Evolutionary conservation across 768 basidiomycete genomes (phyloP).

Genomic region (Leucocoprinus birnbaumii): DNA sequence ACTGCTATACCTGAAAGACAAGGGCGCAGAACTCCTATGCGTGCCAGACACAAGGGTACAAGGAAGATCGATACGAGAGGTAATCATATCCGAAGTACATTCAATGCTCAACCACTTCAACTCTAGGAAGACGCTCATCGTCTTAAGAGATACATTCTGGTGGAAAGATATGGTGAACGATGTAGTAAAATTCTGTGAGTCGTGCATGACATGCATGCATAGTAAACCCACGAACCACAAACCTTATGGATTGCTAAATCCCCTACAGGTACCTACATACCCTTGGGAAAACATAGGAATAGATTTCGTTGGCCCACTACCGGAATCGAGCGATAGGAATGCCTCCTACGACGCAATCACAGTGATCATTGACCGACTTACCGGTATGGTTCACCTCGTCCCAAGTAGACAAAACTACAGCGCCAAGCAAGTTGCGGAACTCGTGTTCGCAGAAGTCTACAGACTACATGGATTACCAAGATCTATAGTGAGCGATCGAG

Average conservation of each 20-base stretch:
- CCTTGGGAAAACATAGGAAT: slow-evolving; percentile 16
- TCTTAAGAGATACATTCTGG: slow-evolving; percentile 31
- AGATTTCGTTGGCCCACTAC: slow-evolving; percentile 19
- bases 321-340: slow-evolving; percentile 17
- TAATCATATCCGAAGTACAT: slow-evolving; percentile 33
- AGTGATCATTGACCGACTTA: slow-evolving; percentile 18
- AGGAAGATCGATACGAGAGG: slow-evolving; percentile 19
- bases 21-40: slow-evolving; percentile 12
- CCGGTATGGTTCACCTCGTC: slow-evolving; percentile 17
- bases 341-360: slow-evolving; percentile 11
- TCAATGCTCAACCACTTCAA: slow-evolving; percentile 35
- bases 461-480: slow-evolving; percentile 16
- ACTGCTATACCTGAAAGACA: slow-evolving; percentile 15
- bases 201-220: slow-evolving; percentile 18
- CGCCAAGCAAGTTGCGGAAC: slow-evolving; percentile 11
- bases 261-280: slow-evolving; percentile 9
- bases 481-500: slow-evolving; percentile 26
- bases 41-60: slow-evolving; percentile 19
- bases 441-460: slow-evolving; percentile 14
- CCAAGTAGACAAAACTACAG: slow-evolving; percentile 14
- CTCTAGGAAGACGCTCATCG: slow-evolving; percentile 25
- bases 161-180: slow-evolving; percentile 31
- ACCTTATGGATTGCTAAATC: slow-evolving; percentile 21
- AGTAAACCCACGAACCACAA: slow-evolving; percentile 20
- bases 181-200: slow-evolving; percentile 22